A percentile compares a stretch with the other conserved stretches of the same genome.
phyloP scores from a whole-genome alignment of 2,329 filamentous ascomycete genomes.

The Fusarium hainanense region DNA sequence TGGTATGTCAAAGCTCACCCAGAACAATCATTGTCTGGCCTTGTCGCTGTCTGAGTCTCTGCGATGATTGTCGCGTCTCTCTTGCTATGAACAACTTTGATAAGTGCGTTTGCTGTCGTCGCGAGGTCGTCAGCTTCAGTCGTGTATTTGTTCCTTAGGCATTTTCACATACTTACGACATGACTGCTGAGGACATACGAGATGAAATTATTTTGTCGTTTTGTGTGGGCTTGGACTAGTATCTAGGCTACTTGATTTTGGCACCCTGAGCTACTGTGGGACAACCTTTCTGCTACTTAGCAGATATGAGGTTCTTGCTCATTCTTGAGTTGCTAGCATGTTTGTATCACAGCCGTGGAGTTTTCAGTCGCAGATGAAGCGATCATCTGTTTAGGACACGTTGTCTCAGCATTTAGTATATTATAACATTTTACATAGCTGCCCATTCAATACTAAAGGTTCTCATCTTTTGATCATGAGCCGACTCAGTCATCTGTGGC shows the following conservation, averaged over 20 bases:
- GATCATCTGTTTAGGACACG: slow-evolving; percentile 14
- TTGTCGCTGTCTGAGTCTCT: slow-evolving; percentile 91
- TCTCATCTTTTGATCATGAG: slow-evolving; percentile 61
- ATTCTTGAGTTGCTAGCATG: slow-evolving; percentile 25
- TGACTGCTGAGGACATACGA: not conserved
- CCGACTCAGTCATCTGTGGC: slow-evolving; percentile 47
- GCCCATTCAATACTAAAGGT: slow-evolving; percentile 94
- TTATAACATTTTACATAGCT: slow-evolving; percentile 73
- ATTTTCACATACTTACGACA: not conserved
- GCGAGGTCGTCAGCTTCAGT: slow-evolving; percentile 89
- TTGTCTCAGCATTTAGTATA: slow-evolving; percentile 26
- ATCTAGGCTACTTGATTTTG: not conserved
- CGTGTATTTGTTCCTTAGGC: slow-evolving; percentile 82
- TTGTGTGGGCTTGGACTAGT: not conserved
- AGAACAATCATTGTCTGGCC: slow-evolving; percentile 95
- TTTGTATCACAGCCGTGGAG: slow-evolving; percentile 2
- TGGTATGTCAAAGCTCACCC: slow-evolving; percentile 89
- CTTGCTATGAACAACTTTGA: slow-evolving; percentile 97
- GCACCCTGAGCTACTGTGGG: not conserved
- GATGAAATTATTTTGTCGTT: not conserved
- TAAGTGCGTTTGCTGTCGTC: slow-evolving; percentile 92
- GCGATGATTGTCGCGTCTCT: slow-evolving; percentile 93
- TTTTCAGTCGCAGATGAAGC: not conserved
- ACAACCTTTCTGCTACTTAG: slow-evolving; percentile 2
- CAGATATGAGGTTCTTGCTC: not conserved